Base-by-base conservation (phyloP, 257 asterid species). In the Haberlea rhodopensis region DNA sequence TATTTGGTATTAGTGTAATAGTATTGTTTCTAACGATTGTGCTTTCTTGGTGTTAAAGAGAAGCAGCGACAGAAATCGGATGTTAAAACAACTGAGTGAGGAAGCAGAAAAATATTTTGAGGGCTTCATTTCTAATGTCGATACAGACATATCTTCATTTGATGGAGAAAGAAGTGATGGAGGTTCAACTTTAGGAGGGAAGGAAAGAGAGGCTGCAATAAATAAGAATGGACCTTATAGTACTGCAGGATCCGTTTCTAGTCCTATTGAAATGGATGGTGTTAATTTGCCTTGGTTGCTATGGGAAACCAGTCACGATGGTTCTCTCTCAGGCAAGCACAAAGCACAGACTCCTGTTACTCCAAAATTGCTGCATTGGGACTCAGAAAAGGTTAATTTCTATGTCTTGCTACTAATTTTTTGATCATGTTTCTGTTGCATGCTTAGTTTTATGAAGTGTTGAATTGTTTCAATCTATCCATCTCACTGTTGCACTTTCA, bases 101-200 rank as follows among this genome's bases (percentile, higher is more conserved):
- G 97, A 87, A 74, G 97, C 97, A 21, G 97, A 90, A 72, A 86
- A 70, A 75, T 84, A 79, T 71, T 65, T 94, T 37, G 95, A 82
- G 82, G 96, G 83, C 79, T 94, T 87, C 84, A 78, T 83, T 60
- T 82, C 81, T 60, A 94, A 82, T 76, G 76, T 90, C 56, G 96
- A 89, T 68, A 82, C 97, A 25, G 99, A 94, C 73, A 62, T 87
- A 62, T 89, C 99, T 75, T 94, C 97, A 18, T 82, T 90, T 78
- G 97, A 94, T 77, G 99, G 95, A 40, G 99, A 87, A 73, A 83
- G 86, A 77, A 90, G 97, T 65, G 99, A 94, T 60, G 86, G 71
- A 34, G 81, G 95, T 76, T 85, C 97, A 22, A 82, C 82, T 57
- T 60, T 85, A 26, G 94, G 97, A 60, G 86, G 85, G 48, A 87